A percentile compares a stretch with the other conserved stretches of the same genome.
Conservation (phyloP, 192 early-diverging fungal species). For the Backusella psychrophila region DNA sequence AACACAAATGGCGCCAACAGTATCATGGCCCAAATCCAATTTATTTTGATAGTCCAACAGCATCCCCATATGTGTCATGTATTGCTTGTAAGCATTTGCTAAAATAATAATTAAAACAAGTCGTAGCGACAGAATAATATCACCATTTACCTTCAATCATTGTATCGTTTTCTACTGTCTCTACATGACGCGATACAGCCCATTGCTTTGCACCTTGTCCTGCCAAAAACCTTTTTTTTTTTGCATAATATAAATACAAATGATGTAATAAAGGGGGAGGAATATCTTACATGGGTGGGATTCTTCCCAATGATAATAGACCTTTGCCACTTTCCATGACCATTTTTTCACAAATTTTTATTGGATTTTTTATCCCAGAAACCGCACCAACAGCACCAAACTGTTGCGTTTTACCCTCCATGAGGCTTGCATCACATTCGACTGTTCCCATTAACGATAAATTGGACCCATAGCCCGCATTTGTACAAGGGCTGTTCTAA, state of each 20-base stretch:
- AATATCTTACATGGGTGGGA: constrained; percentile 43
- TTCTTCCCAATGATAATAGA: constrained; percentile 43
- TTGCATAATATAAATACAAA: constrained; percentile 1
- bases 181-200: constrained; percentile 25
- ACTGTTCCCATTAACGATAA: constrained; percentile 68
- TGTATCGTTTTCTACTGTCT: not conserved
- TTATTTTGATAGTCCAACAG: not conserved
- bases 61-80: not conserved
- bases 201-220: constrained; percentile 58
- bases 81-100: not conserved
- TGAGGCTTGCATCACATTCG: constrained; percentile 89
- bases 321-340: constrained; percentile 46
- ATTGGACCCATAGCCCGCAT: constrained; percentile 74
- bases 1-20: constrained; percentile 85
- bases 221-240: constrained; percentile 40
- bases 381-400: constrained; percentile 81
- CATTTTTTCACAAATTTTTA: constrained; percentile 51
- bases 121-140: too few species aligned
- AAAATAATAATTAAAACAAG: not conserved
- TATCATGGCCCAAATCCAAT: constrained; percentile 56
- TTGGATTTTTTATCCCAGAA: constrained; percentile 65
- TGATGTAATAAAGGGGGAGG: not conserved
- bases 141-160: constrained; percentile 26
- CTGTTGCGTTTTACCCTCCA: constrained; percentile 57
- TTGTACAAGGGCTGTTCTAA: constrained; percentile 43